Conservation (phyloP, 2,329 filamentous ascomycete genomes). For the Aspergillus sp. region DNA sequence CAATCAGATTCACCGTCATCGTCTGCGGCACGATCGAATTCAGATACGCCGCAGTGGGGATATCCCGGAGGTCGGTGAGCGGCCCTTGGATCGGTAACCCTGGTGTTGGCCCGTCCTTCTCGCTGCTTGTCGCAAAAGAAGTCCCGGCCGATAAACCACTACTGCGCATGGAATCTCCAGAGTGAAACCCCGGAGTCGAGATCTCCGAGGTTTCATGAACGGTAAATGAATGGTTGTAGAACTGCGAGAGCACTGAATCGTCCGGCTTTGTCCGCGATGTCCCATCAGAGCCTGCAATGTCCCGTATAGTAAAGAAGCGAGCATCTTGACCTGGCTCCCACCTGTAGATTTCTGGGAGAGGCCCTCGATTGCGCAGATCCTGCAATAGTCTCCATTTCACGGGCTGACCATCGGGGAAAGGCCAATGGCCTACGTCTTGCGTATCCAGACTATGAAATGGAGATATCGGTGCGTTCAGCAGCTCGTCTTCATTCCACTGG, state of each 20-base stretch:
- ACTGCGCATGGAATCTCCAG: conserved; percentile 27
- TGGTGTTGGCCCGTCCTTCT: conserved; percentile 14
- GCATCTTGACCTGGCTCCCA: conserved; percentile 14
- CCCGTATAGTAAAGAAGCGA: conserved; percentile 34
- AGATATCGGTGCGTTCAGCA: conserved; percentile 52
- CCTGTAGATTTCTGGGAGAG: conserved; percentile 4
- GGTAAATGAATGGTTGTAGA: conserved; percentile 76
- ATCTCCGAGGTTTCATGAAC: conserved; percentile 60
- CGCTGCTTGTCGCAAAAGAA: conserved; percentile 19
- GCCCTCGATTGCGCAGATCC: conserved; percentile 2
- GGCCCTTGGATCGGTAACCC: conserved; percentile 42
- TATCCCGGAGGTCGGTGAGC: conserved; percentile 65
- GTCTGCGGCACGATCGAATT: conserved; percentile 73
- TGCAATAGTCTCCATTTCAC: conserved; percentile 36
- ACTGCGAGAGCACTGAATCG: conserved; percentile 57
- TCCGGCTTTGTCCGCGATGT: conserved; percentile 16
- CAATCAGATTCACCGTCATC: conserved; percentile 79
- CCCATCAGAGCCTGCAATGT: conserved; percentile 25
- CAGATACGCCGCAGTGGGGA: conserved; percentile 69
- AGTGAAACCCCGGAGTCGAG: conserved; percentile 23
- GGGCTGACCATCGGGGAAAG: conserved; percentile 14
- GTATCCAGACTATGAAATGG: conserved; percentile 29
- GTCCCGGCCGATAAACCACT: conserved; percentile 23
- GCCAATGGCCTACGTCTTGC: conserved; percentile 7
- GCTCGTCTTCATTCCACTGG: conserved; percentile 54